phyloP scores from a whole-genome alignment of 1,284 basidiomycete genomes.

The Cryptococcus sp. region DNA sequence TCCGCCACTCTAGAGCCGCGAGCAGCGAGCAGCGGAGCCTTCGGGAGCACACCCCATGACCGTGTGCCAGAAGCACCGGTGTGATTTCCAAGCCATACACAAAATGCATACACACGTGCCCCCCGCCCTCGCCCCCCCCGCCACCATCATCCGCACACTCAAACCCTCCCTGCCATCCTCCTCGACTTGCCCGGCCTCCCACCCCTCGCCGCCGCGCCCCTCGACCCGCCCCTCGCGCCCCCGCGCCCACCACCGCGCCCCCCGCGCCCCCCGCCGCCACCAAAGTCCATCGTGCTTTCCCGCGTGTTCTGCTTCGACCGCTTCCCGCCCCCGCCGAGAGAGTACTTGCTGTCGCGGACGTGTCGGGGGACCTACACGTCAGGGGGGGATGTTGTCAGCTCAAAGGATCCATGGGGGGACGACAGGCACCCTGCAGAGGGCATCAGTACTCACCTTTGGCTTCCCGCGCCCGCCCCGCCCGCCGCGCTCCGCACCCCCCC shows the following conservation, averaged over 20 bases:
- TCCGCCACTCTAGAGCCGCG: too few species aligned
- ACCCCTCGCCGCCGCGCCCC: conserved; percentile 5
- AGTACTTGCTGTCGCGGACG: conserved; percentile 73
- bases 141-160: not conserved
- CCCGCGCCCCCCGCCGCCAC: conserved; percentile 45
- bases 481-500: conserved; percentile 53
- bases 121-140: not conserved
- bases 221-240: conserved; percentile 12
- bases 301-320: conserved; percentile 76
- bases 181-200: conserved; percentile 30
- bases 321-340: conserved; percentile 63
- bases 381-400: too few species aligned
- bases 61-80: too few species aligned
- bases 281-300: conserved; percentile 71
- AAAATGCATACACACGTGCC: not conserved
- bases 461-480: conserved; percentile 37
- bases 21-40: too few species aligned
- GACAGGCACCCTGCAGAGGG: too few species aligned
- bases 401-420: not conserved
- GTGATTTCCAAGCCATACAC: conserved; percentile 4
- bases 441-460: conserved; percentile 36
- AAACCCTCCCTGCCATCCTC: conserved; percentile 23
- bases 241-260: conserved; percentile 44
- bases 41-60: too few species aligned
- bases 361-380: conserved; percentile 58